These are phyloP conservation scores for Trametes pubescens DNA, from an alignment of 1,284 basidiomycete species.

Conservation along the genomic window DNA sequence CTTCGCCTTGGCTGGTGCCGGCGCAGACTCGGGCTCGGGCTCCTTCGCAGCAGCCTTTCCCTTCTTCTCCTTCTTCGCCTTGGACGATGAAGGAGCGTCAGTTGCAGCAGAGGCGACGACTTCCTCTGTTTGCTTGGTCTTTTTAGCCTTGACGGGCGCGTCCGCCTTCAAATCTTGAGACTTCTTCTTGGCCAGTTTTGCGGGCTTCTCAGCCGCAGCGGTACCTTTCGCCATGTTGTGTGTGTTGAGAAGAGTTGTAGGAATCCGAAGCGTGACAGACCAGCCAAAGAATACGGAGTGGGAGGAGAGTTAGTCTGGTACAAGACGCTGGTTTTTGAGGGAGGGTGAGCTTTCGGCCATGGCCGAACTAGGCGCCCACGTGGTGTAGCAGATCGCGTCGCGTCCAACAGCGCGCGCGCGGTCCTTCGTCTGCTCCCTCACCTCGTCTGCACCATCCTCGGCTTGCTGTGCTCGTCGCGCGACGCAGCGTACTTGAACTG, in stretches of 20 bases:
- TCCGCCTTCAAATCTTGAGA: constrained; percentile 28
- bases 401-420: background rate
- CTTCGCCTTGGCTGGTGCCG: constrained; percentile 12
- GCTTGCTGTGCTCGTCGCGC: constrained; percentile 3
- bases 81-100: constrained; percentile 17
- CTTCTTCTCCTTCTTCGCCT: constrained; percentile 24
- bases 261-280: background rate
- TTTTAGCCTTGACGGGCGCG: constrained; percentile 19
- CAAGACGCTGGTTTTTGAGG: too few species aligned
- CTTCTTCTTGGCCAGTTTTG: constrained; percentile 31
- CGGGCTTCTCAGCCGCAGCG: constrained; percentile 21
- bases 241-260: background rate
- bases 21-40: background rate
- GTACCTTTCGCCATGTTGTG: constrained; percentile 30
- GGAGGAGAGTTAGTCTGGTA: background rate
- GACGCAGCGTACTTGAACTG: background rate
- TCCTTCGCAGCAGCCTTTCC: constrained; percentile 16
- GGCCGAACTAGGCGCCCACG: too few species aligned
- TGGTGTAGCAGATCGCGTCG: constrained; percentile 28
- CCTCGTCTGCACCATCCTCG: constrained; percentile 11
- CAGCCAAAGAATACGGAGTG: background rate
- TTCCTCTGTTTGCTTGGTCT: constrained; percentile 21
- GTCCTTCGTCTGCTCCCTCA: background rate
- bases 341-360: too few species aligned
- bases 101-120: background rate